Base-by-base conservation (phyloP, 1,284 basidiomycete species). In the Naganishia albida region DNA sequence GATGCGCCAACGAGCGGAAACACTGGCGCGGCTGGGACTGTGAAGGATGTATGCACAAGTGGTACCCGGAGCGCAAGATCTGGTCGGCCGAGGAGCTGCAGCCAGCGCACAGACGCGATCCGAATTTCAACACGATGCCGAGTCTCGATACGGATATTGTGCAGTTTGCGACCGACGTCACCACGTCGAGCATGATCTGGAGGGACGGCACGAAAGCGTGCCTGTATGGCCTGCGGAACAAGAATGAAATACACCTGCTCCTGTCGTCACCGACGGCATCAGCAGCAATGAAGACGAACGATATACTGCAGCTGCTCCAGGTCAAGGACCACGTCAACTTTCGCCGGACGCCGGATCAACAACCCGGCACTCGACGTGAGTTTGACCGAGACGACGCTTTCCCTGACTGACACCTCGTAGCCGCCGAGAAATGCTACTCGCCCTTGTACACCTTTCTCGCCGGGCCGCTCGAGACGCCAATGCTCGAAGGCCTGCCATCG, bases 11-110 rank as follows among this genome's bases (percentile, higher is more conserved):
- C 52, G 74, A 77, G 57, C 63, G 75, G 12, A 65, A 68, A 23
- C 67, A 70, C n/a, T 78, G 77, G 77, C 44, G 63, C 39, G 73
- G 71, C 3, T 74, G 73, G 73, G 55, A 69, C 34, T 78, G 77
- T 62, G 73, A 76, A 50, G 71, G 69, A 18, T 77, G 76, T 65
- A 30, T 44, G 2, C 30, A 69, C 65, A 63, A 68, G 39, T 62
- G 40, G n/a, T 60, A 68, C 26, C 68, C 68, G 15, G 34, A 38
- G 20, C 69, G 71, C 23, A 65, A 67, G 23, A 66, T 72, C 3
- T 73, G 72, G 64, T 56, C 67, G 0, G 71, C 66, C 2, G 67
- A 69, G 3, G 70, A 65, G 12, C 63, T 78, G 23, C 69, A 69
- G 13, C 52, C 66, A 1, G 64, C 72, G 60, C 30, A 70, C 73